Conservation (phyloP, 768 basidiomycete species). For the Phylloporus sp. region DNA sequence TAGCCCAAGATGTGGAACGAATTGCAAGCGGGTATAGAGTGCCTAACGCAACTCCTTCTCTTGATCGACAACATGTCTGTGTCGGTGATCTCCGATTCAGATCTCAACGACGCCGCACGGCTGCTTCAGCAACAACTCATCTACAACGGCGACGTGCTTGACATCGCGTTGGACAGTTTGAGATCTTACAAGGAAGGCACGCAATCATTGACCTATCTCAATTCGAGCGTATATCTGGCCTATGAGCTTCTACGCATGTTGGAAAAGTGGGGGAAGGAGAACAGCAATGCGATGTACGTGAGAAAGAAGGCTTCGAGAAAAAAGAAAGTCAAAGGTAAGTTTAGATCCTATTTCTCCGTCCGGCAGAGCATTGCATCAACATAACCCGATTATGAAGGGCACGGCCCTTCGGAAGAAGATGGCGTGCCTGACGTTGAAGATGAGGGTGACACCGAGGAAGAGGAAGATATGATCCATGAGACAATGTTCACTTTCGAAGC, state of each 20-base stretch:
- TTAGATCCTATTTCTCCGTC: slow-evolving; percentile 24
- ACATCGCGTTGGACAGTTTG: slow-evolving; percentile 76
- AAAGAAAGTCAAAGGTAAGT: slow-evolving; percentile 47
- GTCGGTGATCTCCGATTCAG: slow-evolving; percentile 34
- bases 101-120: slow-evolving; percentile 69
- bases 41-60: slow-evolving; percentile 85
- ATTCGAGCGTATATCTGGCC: slow-evolving; percentile 77
- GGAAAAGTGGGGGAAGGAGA: slow-evolving; percentile 78
- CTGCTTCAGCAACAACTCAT: slow-evolving; percentile 85
- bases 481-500: slow-evolving; percentile 89
- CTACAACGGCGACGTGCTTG: slow-evolving; percentile 93
- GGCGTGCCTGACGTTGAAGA: slow-evolving; percentile 67
- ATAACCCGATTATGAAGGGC: slow-evolving; percentile 26
- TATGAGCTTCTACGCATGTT: slow-evolving; percentile 86
- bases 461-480: slow-evolving; percentile 68
- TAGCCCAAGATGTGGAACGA: slow-evolving; percentile 95
- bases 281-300: slow-evolving; percentile 66
- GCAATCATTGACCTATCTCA: slow-evolving; percentile 75
- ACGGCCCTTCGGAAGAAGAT: slow-evolving; percentile 46
- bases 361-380: slow-evolving; percentile 10
- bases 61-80: slow-evolving; percentile 82
- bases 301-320: slow-evolving; percentile 52
- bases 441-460: slow-evolving; percentile 52
- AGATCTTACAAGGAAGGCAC: slow-evolving; percentile 76
- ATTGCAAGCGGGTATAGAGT: slow-evolving; percentile 90